Evolutionary conservation across 352 stramenopile genomes (phyloP), one percentile per base, ranked within the genome.

Genomic region (Aphanomyces stellatus): DNA sequence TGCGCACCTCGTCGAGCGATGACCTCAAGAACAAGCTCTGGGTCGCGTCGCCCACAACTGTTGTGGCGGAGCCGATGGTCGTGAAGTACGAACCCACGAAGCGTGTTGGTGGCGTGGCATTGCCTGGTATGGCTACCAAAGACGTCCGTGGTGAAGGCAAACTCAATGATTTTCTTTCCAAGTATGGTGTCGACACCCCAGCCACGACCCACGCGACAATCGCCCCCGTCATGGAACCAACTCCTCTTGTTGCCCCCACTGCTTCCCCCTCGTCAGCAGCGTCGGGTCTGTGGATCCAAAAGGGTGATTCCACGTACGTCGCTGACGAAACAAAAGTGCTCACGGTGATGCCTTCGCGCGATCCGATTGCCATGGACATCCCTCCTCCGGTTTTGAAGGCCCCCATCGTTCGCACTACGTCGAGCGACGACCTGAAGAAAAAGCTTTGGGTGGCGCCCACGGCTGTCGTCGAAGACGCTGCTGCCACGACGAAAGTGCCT

Each of bases 21-120:
- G 49, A 57, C n/a, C 49, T 57, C 49, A 57, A 57, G 25, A 35
- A 30, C 49, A 57, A 57, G n/a, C 30, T 57, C 17, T 57, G 49
- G 49, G 49, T 57, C 22, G 49, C 49, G 10, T 28, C 46, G 24
- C 25, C 46, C 2, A 53, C 13, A 22, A 8, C 46, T 30, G 46
- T 53, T n/a, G n/a, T n/a, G n/a, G n/a, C n/a, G n/a, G n/a, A n/a
- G n/a, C n/a, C n/a, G n/a, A n/a, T n/a, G n/a, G n/a, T n/a, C n/a
- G n/a, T n/a, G n/a, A n/a, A n/a, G n/a, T n/a, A n/a, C 30, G 22
- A 22, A 19, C 22, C 49, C 11, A 57, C 7, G 22, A 57, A 57
- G n/a, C 49, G 13, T 7, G 6, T 7, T n/a, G 25, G 25, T n/a
- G 49, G 49, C n/a, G 49, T 57, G 19, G 19, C 49, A 19, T 35